A percentile compares a stretch with the other conserved stretches of the same genome.
phyloP scores from a whole-genome alignment of 257 asterid genomes.

The Solanum rostratum region DNA sequence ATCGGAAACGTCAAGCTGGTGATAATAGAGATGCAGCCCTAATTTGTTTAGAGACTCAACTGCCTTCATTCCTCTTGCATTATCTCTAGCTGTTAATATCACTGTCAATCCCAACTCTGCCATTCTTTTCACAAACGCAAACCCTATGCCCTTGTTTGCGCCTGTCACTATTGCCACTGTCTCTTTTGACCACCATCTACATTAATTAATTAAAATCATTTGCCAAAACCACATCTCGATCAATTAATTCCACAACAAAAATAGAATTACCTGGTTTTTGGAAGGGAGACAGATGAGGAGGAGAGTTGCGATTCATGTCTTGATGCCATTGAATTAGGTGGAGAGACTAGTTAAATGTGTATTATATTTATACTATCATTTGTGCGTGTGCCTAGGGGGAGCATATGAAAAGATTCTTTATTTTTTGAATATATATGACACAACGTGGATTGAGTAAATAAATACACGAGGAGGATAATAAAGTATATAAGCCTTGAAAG shows the following conservation, averaged over 20 bases:
- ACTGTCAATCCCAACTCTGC: slow-evolving; percentile 64
- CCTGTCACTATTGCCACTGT: slow-evolving; percentile 75
- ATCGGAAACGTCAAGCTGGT: slow-evolving; percentile 52
- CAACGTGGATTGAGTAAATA: neutral
- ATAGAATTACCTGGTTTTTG: slow-evolving; percentile 23
- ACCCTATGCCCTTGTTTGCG: slow-evolving; percentile 72
- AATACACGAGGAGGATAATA: neutral
- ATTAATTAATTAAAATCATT: neutral
- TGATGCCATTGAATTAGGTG: slow-evolving; percentile 7
- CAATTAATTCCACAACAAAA: too few species aligned
- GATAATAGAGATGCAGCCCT: slow-evolving; percentile 41
- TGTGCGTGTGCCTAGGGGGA: neutral
- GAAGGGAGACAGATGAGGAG: slow-evolving; percentile 14
- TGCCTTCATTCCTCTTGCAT: slow-evolving; percentile 39
- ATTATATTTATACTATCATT: neutral
- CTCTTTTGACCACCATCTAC: slow-evolving; percentile 80
- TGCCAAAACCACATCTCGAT: neutral
- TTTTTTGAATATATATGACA: neutral
- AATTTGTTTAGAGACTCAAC: slow-evolving; percentile 18
- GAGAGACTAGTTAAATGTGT: neutral
- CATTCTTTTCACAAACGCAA: slow-evolving; percentile 39
- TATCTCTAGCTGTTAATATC: slow-evolving; percentile 62
- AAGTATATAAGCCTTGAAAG: neutral
- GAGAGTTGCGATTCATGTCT: slow-evolving; percentile 7
- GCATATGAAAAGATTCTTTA: neutral